Conservation (phyloP, 169 alveolate genomes). For the Blepharisma undulans region DNA sequence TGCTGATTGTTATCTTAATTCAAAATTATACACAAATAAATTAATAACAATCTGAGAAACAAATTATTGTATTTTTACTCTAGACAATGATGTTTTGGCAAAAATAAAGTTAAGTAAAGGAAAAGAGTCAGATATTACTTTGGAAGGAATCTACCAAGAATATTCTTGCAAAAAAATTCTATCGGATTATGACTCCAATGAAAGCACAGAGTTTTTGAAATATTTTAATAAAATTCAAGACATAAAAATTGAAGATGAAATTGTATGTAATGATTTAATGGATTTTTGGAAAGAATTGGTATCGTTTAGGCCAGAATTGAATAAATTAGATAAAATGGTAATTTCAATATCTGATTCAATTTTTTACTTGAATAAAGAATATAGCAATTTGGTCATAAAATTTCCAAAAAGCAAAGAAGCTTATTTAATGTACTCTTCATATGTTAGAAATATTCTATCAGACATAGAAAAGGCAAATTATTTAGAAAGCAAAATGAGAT, state of each 20-base stretch:
- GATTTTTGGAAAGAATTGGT: background rate
- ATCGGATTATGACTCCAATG: background rate
- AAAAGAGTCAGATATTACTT: background rate
- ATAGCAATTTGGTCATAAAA: background rate
- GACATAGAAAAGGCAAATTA: background rate
- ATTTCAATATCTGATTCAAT: background rate
- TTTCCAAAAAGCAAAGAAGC: background rate
- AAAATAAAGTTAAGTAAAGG: background rate
- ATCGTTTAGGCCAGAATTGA: background rate
- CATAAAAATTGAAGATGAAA: constrained; percentile 1
- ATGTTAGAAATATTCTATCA: background rate
- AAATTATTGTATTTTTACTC: background rate
- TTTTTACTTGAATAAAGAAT: background rate
- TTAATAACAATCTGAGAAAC: background rate
- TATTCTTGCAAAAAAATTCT: background rate
- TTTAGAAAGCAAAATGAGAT: background rate
- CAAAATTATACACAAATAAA: background rate
- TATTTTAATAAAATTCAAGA: background rate
- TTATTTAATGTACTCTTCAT: background rate
- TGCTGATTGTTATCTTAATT: background rate
- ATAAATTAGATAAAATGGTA: background rate
- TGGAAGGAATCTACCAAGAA: background rate
- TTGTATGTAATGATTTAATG: background rate
- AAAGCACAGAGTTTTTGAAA: background rate
- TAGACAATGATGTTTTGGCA: background rate